phyloP scores from a whole-genome alignment of 345 rosid genomes.

The Citrus mangshanensis region DNA sequence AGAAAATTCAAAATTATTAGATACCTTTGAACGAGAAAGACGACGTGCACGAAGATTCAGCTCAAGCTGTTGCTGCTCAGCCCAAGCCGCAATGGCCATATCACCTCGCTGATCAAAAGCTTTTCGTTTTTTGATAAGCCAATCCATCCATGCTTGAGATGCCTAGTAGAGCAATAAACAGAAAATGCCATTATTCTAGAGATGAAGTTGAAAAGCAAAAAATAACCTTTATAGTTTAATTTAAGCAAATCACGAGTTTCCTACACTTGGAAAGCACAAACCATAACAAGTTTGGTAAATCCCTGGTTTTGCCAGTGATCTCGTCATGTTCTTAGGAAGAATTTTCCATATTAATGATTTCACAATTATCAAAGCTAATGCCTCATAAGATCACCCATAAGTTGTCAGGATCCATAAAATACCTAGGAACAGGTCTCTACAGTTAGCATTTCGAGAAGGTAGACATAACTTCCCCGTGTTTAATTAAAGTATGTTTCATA shows the following conservation, averaged over 20 bases:
- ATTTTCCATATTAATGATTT: not conserved
- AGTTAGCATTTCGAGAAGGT: not conserved
- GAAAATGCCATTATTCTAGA: constrained; percentile 1
- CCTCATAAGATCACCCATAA: not conserved
- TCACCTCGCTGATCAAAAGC: constrained; percentile 95
- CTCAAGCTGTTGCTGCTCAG: constrained; percentile 94
- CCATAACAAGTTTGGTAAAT: not conserved
- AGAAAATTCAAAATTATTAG: not conserved
- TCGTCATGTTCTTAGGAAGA: not conserved
- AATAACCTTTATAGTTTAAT: not conserved
- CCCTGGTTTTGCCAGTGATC: not conserved
- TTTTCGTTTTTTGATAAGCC: constrained; percentile 87
- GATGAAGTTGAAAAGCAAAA: not conserved
- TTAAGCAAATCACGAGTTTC: not conserved
- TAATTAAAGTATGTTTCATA: not conserved
- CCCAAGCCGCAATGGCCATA: constrained; percentile 95
- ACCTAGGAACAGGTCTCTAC: not conserved
- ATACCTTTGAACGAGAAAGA: constrained; percentile 87
- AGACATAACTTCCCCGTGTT: not conserved
- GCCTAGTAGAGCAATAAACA: constrained; percentile 48
- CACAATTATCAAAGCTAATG: not conserved
- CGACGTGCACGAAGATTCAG: constrained; percentile 79
- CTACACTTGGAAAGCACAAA: not conserved
- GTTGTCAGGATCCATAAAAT: not conserved
- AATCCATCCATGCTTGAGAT: constrained; percentile 97